Percentiles rank a stretch among this genome's conserved stretches.
Evolutionary conservation across 164 flowering plant genomes (phyloP).

Genomic region (Aristolochia contorta): DNA sequence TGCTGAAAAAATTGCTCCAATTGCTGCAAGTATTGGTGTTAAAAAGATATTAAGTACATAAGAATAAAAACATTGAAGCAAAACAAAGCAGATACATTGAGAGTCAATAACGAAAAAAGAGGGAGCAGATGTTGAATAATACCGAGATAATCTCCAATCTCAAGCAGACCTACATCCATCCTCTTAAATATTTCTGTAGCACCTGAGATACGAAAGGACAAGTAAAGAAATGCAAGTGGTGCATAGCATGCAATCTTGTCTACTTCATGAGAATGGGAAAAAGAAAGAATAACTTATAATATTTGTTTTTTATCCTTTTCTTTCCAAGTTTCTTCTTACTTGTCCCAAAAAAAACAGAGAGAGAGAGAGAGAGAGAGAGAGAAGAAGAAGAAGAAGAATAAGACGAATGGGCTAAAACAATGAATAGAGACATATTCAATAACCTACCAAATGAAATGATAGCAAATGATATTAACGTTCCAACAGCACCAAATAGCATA

Average conservation of each 20-base stretch:
- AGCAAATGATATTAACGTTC: conserved; percentile 60
- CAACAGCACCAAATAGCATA: conserved; percentile 62
- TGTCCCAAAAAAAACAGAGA: neutral
- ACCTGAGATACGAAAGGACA: conserved; percentile 27
- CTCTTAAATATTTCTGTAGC: conserved; percentile 44
- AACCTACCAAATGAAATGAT: conserved; percentile 48
- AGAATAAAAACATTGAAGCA: neutral
- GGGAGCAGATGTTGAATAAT: conserved; percentile 4
- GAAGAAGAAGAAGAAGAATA: too few species aligned
- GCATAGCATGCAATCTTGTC: too few species aligned
- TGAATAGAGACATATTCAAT: neutral
- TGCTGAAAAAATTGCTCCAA: conserved; percentile 77
- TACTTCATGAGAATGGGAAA: too few species aligned
- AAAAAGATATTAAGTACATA: neutral
- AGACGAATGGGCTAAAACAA: neutral
- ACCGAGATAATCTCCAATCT: conserved; percentile 82
- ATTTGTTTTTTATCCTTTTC: neutral
- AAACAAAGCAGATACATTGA: neutral
- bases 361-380: too few species aligned
- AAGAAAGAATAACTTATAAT: too few species aligned
- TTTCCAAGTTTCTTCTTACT: neutral
- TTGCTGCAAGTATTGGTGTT: conserved; percentile 32
- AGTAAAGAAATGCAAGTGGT: too few species aligned
- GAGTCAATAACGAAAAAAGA: conserved; percentile 1
- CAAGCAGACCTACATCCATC: conserved; percentile 51